Conservation (phyloP, 768 basidiomycete genomes). For the Mycena vitilis region DNA sequence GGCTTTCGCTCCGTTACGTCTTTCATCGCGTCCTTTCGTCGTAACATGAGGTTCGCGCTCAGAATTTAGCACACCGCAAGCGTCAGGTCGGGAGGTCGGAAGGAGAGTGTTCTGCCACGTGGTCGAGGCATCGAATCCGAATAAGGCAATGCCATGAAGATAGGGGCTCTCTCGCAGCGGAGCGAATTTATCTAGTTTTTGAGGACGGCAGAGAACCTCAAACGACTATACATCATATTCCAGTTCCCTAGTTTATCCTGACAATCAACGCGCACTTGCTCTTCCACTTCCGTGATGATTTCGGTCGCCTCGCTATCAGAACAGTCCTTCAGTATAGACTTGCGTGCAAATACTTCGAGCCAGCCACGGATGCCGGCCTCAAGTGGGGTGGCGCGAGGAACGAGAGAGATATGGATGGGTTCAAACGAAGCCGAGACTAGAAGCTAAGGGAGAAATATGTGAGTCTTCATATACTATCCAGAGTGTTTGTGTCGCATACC, state of each 20-base stretch:
- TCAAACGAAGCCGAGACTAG: slow-evolving; percentile 68
- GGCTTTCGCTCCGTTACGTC: slow-evolving; percentile 4
- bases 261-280: slow-evolving; percentile 65
- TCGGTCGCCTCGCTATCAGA: slow-evolving; percentile 63
- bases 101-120: slow-evolving; percentile 31
- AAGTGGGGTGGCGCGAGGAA: slow-evolving; percentile 66
- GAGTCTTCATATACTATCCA: not conserved
- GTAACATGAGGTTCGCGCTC: slow-evolving; percentile 35
- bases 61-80: not conserved
- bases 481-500: slow-evolving; percentile 48
- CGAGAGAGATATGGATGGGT: slow-evolving; percentile 63
- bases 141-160: not conserved
- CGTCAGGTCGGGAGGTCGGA: not conserved
- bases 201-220: slow-evolving; percentile 70
- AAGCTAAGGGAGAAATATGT: slow-evolving; percentile 52
- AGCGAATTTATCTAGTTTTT: slow-evolving; percentile 32
- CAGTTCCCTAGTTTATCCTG: slow-evolving; percentile 70
- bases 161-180: slow-evolving; percentile 10
- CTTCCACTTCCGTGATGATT: slow-evolving; percentile 73
- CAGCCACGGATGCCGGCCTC: slow-evolving; percentile 68
- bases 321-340: slow-evolving; percentile 67
- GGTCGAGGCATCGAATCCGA: slow-evolving; percentile 9
- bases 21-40: slow-evolving; percentile 35
- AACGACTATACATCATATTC: slow-evolving; percentile 78
- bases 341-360: slow-evolving; percentile 74